Conservation (phyloP, 345 rosid genomes). For the Pistacia atlantica region DNA sequence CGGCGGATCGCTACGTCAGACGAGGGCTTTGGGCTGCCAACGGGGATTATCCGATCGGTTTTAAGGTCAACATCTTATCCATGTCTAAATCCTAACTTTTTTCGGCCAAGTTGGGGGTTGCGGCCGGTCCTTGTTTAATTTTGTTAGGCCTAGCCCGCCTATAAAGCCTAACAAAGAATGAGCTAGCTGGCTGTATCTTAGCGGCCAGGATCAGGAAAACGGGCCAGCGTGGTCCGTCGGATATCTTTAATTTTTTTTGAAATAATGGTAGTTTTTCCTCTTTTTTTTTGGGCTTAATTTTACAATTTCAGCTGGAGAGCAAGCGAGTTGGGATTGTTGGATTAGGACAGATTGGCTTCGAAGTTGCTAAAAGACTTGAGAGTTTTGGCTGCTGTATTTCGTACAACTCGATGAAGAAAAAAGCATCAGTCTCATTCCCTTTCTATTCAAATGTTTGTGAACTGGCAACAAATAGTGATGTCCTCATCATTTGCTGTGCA, state of each 20-base stretch:
- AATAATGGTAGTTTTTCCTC: too few species aligned
- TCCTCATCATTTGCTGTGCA: conserved; percentile 43
- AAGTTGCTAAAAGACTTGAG: conserved; percentile 44
- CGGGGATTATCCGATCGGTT: conserved; percentile 43
- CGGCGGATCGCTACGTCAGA: conserved; percentile 46
- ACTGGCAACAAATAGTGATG: conserved; percentile 45
- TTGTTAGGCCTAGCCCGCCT: too few species aligned
- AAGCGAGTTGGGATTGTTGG: conserved; percentile 54
- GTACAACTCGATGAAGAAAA: conserved; percentile 47
- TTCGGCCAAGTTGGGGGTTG: too few species aligned
- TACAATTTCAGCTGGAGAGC: conserved; percentile 34
- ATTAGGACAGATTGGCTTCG: conserved; percentile 46
- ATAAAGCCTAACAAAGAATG: too few species aligned
- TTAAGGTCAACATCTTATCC: conserved; percentile 33
- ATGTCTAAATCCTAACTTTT: too few species aligned
- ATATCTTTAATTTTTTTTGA: too few species aligned
- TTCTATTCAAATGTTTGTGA: conserved; percentile 36
- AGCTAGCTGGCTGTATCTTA: too few species aligned
- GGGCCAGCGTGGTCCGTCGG: too few species aligned
- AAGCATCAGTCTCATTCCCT: conserved; percentile 29
- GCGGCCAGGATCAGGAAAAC: too few species aligned
- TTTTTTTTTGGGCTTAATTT: too few species aligned
- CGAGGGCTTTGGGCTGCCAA: conserved; percentile 42
- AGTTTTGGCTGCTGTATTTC: conserved; percentile 45
- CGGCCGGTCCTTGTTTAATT: too few species aligned